Base-by-base conservation (phyloP, 1,139 yeast species). In the Scheffersomyces quercinus region DNA sequence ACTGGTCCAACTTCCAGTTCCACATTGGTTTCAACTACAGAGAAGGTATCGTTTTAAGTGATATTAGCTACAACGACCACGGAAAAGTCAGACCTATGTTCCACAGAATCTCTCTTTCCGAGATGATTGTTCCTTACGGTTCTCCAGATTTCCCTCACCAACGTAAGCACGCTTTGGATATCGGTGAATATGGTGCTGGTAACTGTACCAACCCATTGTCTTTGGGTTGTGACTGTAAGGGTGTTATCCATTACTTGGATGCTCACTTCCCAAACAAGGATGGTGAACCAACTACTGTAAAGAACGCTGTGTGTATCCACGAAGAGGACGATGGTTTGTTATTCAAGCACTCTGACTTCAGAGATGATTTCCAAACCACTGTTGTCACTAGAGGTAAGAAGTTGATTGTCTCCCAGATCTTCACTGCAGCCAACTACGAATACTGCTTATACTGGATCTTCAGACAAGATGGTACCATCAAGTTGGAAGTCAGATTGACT, bases 181-280 rank as follows among this genome's bases (percentile, higher is more conserved):
- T 86, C 55, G 95, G 95, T 60, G 95, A 86, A 66, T 85, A 85
- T 62, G 95, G 95, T 68, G 91, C 90, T 52, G 95, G 95, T 56
- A 81, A 82, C 71, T 82, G 86, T 82, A 82, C 95, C 41, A 86
- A 86, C 66, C 88, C 91, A 35, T 74, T 86, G 53, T 70, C 87
- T 16, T 74, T 86, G 45, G 93, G 93, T 30, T 86, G 95, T 64
- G 95, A 86, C 64, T 86, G 95, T 70, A 85, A 85, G 63, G 95
- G 93, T 58, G 89, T 82, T 38, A 86, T 86, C 54, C 90, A 86
- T 62, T 86, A 86, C 68, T 63, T 86, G 67, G 91, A 85, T 65
- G 91, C 88, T 24, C 83, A 81, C 64, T 83, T 84, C 59, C 76
- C 83, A 38, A 82, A 80, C 63, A 78, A 80, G 61, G 64, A 70